Base-by-base conservation (phyloP, 495 filamentous ascomycete species). In the Choiromyces venosus region DNA sequence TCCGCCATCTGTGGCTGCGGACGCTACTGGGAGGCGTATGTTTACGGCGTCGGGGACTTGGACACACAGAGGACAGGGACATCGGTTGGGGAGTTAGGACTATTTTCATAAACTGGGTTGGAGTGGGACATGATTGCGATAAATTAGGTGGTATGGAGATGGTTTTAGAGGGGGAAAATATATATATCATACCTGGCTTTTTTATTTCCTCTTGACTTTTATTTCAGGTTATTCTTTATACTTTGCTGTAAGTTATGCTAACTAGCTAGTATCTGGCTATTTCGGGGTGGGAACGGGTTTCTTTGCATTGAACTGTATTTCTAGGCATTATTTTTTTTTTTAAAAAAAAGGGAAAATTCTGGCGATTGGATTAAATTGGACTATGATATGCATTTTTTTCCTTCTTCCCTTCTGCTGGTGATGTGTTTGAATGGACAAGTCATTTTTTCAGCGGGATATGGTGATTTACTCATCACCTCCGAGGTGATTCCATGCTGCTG, bases 21-120 rank as follows among this genome's bases (percentile, higher is more conserved):
- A 40, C 1, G 68, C 42, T n/a, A 69, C 69, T 7, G 78, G 78
- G n/a, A 72, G 77, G 61, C 69, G 77, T 3, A 70, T 79, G 37
- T 80, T 80, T 56, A 61, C 78, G 8, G 67, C 74, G 12, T n/a
- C 61, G 14, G 71, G 68, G n/a, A 73, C 68, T 29, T 80, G 78
- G 78, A 71, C 71, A 16, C 78, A 80, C 56, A 68, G 78, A 18
- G 78, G 78, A 10, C 77, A 80, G 39, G 78, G 78, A 33, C 78
- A 80, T 25, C 68, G 78, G 37, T 65, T 80, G 38, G 78, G 78
- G 44, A 80, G 78, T 67, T 80, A 79, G 66, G 19, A n/a, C n/a
- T 35, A 21, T 68, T 46, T 37, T 52, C 9, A 40, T 37, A 21
- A 56, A 14, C n/a, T 56, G 46, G 46, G 46, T n/a, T 56, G 25